A percentile compares a stretch with the other conserved stretches of the same genome.
These are phyloP conservation scores for Halophytophthora polymorphica DNA, from an alignment of 352 stramenopile species.

Conservation along the genomic window DNA sequence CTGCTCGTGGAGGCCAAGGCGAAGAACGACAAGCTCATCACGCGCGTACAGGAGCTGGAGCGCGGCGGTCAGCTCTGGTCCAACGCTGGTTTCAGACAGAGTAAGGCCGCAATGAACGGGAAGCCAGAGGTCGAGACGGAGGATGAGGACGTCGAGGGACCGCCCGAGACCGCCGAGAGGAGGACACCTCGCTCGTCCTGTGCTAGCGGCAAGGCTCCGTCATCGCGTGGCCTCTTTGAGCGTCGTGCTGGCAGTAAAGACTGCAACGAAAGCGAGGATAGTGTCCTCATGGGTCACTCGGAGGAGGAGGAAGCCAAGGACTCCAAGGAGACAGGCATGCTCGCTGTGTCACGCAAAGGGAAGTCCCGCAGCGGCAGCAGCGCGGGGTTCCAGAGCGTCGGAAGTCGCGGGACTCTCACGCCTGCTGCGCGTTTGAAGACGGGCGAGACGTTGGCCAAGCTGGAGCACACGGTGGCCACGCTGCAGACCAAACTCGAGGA, in stretches of 20 bases:
- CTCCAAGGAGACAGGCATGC: background rate
- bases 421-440: slow-evolving; percentile 21
- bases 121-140: slow-evolving; percentile 6
- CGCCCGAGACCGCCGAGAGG: slow-evolving; percentile 4
- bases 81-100: slow-evolving; percentile 24
- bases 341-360: slow-evolving; percentile 20
- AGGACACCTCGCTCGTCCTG: slow-evolving; percentile 10
- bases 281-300: slow-evolving; percentile 51
- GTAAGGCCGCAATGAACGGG: slow-evolving; percentile 5
- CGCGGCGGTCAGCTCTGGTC: slow-evolving; percentile 65
- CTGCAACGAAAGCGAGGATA: slow-evolving; percentile 56
- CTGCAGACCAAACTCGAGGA: slow-evolving; percentile 64
- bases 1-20: slow-evolving; percentile 58
- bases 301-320: slow-evolving; percentile 32
- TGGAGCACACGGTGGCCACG: slow-evolving; percentile 55
- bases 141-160: slow-evolving; percentile 4
- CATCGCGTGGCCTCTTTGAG: slow-evolving; percentile 58
- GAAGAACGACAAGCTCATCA: slow-evolving; percentile 72
- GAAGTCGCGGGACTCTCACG: slow-evolving; percentile 3
- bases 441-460: slow-evolving; percentile 34
- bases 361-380: slow-evolving; percentile 6
- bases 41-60: slow-evolving; percentile 69
- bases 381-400: slow-evolving; percentile 5
- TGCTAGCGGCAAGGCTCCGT: slow-evolving; percentile 32
- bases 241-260: slow-evolving; percentile 33